phyloP scores from a whole-genome alignment of 2,329 filamentous ascomycete genomes.

The Hymenoscyphus scutula region DNA sequence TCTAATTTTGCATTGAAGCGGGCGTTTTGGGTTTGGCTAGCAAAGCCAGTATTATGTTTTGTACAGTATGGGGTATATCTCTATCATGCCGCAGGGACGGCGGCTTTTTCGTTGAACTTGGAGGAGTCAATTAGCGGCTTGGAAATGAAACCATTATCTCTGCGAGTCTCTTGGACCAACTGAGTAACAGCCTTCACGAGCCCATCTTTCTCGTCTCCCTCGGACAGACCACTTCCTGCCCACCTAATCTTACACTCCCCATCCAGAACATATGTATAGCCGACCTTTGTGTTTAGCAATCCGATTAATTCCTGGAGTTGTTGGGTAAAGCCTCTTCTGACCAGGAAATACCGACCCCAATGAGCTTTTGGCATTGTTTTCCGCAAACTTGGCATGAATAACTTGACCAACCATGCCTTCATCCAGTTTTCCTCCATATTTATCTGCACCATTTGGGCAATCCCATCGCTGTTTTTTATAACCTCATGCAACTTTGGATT shows the following conservation, averaged over 20 bases:
- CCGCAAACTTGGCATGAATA: constrained; percentile 56
- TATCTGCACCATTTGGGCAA: constrained; percentile 76
- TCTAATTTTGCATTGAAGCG: constrained; percentile 24
- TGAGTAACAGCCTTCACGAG: constrained; percentile 63
- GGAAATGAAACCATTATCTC: constrained; percentile 26
- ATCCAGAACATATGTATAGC: constrained; percentile 87
- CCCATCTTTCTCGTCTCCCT: constrained; percentile 63
- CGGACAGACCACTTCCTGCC: constrained; percentile 76
- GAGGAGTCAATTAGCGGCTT: constrained; percentile 9
- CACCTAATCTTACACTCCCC: constrained; percentile 85
- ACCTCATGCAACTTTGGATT: constrained; percentile 70
- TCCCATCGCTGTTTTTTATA: constrained; percentile 50
- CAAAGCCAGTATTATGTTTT: constrained; percentile 24
- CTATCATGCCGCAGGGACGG: constrained; percentile 24
- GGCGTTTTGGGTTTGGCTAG: constrained; percentile 30
- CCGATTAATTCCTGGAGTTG: constrained; percentile 63
- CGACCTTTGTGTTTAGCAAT: constrained; percentile 80
- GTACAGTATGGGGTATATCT: constrained; percentile 34
- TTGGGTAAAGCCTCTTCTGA: constrained; percentile 56
- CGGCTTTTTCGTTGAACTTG: constrained; percentile 19
- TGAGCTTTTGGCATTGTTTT: constrained; percentile 49
- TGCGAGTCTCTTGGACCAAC: constrained; percentile 55
- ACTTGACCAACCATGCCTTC: constrained; percentile 56
- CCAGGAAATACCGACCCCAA: constrained; percentile 61
- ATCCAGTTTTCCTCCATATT: constrained; percentile 83